phyloP scores from a whole-genome alignment of 2,329 filamentous ascomycete species.

The Colletotrichum tamarilloi region DNA sequence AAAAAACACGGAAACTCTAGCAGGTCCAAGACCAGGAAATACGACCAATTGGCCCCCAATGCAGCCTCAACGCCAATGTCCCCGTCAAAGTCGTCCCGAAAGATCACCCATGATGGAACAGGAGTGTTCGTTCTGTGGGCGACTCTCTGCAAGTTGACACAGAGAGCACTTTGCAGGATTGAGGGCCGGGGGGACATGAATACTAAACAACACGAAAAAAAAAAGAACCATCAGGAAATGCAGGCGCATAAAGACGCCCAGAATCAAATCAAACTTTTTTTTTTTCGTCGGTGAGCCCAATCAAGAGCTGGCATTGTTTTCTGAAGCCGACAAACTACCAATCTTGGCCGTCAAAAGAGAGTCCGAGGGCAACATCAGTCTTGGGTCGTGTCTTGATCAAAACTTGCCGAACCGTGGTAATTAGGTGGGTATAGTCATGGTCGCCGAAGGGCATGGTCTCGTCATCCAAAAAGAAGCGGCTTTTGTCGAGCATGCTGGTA shows the following conservation, averaged over 20 bases:
- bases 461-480: slow-evolving; percentile 34
- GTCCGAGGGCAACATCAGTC: not conserved
- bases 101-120: not conserved
- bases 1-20: slow-evolving; percentile 17
- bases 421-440: slow-evolving; percentile 55
- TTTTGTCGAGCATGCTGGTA: slow-evolving; percentile 43
- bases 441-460: slow-evolving; percentile 45
- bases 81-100: not conserved
- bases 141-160: not conserved
- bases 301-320: slow-evolving; percentile 15
- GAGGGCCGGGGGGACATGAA: not conserved
- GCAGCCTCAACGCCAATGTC: slow-evolving; percentile 32
- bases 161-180: not conserved
- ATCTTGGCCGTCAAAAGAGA: slow-evolving; percentile 9
- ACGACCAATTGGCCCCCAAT: slow-evolving; percentile 24
- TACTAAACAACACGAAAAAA: not conserved
- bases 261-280: slow-evolving; percentile 33
- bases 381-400: slow-evolving; percentile 18
- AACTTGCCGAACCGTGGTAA: slow-evolving; percentile 36
- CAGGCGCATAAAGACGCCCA: slow-evolving; percentile 21
- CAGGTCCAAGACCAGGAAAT: slow-evolving; percentile 9
- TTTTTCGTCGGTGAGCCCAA: slow-evolving; percentile 26
- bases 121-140: not conserved
- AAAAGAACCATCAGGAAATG: slow-evolving; percentile 12
- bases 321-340: slow-evolving; percentile 16